Conservation (phyloP, 441 rosid species). For the Gossypium laxum region DNA sequence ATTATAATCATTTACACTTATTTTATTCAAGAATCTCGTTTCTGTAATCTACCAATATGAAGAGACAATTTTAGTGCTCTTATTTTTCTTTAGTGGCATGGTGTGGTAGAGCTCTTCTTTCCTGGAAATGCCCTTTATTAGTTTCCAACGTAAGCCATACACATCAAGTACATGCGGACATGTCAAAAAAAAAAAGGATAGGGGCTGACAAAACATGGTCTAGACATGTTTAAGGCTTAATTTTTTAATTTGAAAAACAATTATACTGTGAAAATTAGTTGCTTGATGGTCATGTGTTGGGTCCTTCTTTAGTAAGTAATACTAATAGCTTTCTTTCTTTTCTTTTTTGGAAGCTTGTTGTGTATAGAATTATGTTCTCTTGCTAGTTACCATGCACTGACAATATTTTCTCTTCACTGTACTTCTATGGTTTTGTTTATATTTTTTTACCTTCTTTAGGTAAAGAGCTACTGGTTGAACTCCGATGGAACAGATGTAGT, state of each 20-base stretch:
- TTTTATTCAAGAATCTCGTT: not conserved
- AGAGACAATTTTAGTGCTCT: not conserved
- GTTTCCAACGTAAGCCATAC: not conserved
- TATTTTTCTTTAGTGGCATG: not conserved
- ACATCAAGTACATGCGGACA: not conserved
- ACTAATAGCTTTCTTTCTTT: not conserved
- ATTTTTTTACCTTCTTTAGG: conserved; percentile 36
- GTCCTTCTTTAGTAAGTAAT: not conserved
- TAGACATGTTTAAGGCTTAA: not conserved
- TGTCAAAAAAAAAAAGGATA: not conserved
- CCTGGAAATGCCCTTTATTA: not conserved
- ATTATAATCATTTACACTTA: not conserved
- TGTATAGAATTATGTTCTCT: not conserved
- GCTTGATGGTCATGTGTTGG: not conserved
- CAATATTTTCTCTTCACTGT: not conserved
- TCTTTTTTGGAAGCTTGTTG: not conserved
- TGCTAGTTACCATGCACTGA: not conserved
- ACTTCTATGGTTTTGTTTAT: not conserved
- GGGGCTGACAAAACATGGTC: not conserved
- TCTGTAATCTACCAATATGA: not conserved
- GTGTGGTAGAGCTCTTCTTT: not conserved
- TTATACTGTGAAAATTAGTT: not conserved
- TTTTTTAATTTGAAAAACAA: not conserved
- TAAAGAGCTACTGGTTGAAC: conserved; percentile 73
- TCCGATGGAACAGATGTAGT: conserved; percentile 88